Evolutionary conservation across 2,329 filamentous ascomycete genomes (phyloP), one percentile per base, ranked within the genome.

Genomic region (Aspergillus aculeatinus): DNA sequence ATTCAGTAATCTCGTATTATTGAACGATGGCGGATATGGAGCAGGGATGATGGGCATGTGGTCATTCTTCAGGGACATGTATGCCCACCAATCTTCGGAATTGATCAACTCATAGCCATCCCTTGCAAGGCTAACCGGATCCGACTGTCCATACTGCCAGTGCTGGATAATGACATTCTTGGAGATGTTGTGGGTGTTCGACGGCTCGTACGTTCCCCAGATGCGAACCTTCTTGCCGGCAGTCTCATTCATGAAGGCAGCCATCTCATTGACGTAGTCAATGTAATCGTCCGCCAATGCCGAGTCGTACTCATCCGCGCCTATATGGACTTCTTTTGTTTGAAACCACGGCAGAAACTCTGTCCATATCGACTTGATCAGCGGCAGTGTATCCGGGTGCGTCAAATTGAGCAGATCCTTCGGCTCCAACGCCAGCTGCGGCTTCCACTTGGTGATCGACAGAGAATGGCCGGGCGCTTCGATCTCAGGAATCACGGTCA

Each of bases 401-500:
- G 81, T 80, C 50, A 86, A 78, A 60, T 86, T 85, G 5, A 87
- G 71, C 55, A 86, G 72, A 50, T 82, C 83, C 4, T 80, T 70
- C 57, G 83, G 79, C 2, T 72, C 68, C 11, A 85, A 72, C 0
- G 79, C 83, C 16, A 87, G 70, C 61, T 86, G 78, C 0, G 84
- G 84, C 61, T 82, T 84, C 84, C 85, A 87, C 65, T 87, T 83
- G 0, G 82, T 82, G 25, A 87, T 79, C 5, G 80, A 79, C 1
- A 87, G 71, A 1, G 81, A 80, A 61, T 87, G 85, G 0, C 84
- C 85, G 0, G 85, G 85, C 0, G 83, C 79, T 67, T 87, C 85
- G 25, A 87, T 85, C 68, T 87, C 85, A 0, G 85, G 84, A 4
- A 87, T 76, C 1, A 87, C 73, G 0, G 84, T 85, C 1, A 87